Evolutionary conservation across 495 filamentous ascomycete genomes (phyloP), one percentile per base, ranked within the genome.

Genomic region (Talaromyces proteolyticus): DNA sequence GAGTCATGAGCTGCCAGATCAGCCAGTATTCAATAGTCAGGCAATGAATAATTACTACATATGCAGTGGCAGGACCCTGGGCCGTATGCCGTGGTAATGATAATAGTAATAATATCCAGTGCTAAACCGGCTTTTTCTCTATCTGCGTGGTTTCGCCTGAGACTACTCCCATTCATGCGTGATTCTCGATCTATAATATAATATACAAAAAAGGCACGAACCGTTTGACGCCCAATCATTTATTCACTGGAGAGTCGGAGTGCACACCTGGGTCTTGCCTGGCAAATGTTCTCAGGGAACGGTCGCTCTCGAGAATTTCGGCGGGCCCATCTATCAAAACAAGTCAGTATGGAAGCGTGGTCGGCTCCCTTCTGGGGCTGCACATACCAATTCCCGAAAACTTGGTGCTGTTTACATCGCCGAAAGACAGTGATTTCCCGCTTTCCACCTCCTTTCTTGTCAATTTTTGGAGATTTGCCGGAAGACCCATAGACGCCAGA

Each of bases 401-500:
- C 64, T 86, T 75, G 61, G 81, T 82, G 48, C 80, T 78, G 67
- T 86, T 80, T 42, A 82, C 74, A 60, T 81, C 82, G 53, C 85
- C 83, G 55, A 85, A 74, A 46, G 81, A 80, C 55, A 77, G 78
- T n/a, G 87, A 69, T 68, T 82, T 84, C 19, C 89, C 89, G 53
- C 72, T 78, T 71, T 93, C 86, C 34, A 95, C 87, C 47, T 95
- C 85, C 51, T 81, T 76, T 47, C 91, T 75, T 12, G 84, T 87
- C 22, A 86, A 74, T 6, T 68, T 68, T 42, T 90, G 70, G 70
- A 92, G 85, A 19, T 77, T 81, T 68, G 86, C 81, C 20, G 91
- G 85, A 50, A 96, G 75, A 44, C 91, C 91, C 91, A 96, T 96
- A 7, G 83, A 87, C 37, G 82, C 81, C 47, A 96, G 75, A 67